A percentile compares a stretch with the other conserved stretches of the same genome.
phyloP scores from a whole-genome alignment of 2,329 filamentous ascomycete species.

The Raffaelea ambrosiae region DNA sequence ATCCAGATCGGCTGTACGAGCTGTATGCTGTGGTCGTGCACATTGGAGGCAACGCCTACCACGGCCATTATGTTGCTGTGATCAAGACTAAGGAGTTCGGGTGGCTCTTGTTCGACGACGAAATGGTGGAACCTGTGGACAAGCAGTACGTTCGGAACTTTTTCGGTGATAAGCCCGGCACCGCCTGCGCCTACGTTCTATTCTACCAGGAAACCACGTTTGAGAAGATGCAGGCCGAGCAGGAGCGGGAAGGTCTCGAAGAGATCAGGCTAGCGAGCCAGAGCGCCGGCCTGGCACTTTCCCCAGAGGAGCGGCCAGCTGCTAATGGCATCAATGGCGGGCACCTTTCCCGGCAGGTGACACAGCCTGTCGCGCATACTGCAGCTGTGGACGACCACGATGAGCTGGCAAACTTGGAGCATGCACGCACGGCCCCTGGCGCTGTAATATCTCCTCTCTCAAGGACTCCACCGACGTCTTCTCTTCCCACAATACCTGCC shows the following conservation, averaged over 20 bases:
- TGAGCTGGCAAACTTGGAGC: constrained; percentile 46
- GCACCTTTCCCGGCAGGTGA: constrained; percentile 39
- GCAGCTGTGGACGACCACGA: constrained; percentile 39
- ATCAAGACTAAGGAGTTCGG: constrained; percentile 95
- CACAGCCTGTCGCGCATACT: constrained; percentile 29
- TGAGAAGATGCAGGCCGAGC: constrained; percentile 62
- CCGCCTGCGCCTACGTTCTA: constrained; percentile 91
- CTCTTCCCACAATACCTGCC: constrained; percentile 19
- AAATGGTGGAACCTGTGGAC: constrained; percentile 96
- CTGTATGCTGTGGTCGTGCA: constrained; percentile 96
- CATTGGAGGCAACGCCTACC: constrained; percentile 92
- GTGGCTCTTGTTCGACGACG: constrained; percentile 95
- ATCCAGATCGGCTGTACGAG: constrained; percentile 90
- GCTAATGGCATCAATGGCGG: constrained; percentile 26
- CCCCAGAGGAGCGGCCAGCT: constrained; percentile 29
- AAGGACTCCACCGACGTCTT: constrained; percentile 11
- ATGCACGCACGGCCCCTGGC: constrained; percentile 56
- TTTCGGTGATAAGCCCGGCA: constrained; percentile 84
- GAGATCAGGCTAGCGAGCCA: constrained; percentile 50
- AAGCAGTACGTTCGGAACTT: constrained; percentile 95
- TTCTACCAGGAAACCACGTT: constrained; percentile 91
- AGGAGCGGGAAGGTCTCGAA: constrained; percentile 68
- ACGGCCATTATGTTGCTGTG: constrained; percentile 95
- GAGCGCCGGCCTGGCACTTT: constrained; percentile 45
- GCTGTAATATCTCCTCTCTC: constrained; percentile 11